Conservation (phyloP, 2,329 filamentous ascomycete genomes). For the Phaeomoniella chlamydospora region DNA sequence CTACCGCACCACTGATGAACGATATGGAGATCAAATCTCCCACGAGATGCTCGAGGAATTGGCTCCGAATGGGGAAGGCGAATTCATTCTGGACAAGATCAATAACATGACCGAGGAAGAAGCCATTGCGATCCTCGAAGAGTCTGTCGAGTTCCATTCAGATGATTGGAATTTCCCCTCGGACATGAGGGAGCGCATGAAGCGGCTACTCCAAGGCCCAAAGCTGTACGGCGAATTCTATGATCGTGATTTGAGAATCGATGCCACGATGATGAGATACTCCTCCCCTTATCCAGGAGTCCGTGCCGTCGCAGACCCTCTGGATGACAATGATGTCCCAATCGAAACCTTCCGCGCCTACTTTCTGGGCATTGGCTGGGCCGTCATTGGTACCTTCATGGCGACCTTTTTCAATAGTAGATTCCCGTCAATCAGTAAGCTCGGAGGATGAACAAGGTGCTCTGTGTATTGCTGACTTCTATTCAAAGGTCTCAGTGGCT, state of each 20-base stretch:
- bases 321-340: constrained; percentile 14
- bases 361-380: constrained; percentile 29
- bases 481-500: constrained; percentile 39
- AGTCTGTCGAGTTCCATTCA: background rate
- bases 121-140: background rate
- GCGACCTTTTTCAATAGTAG: constrained; percentile 32
- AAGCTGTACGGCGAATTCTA: background rate
- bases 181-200: background rate
- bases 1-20: background rate
- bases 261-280: constrained; percentile 6
- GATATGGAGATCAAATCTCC: background rate
- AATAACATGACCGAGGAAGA: background rate
- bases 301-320: constrained; percentile 16
- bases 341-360: constrained; percentile 22
- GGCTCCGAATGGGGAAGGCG: background rate
- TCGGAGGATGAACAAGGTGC: constrained; percentile 24
- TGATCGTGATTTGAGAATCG: background rate
- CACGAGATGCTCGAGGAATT: background rate
- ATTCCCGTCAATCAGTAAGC: constrained; percentile 43
- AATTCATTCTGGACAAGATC: background rate
- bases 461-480: constrained; percentile 16
- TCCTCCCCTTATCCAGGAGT: constrained; percentile 10
- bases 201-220: background rate
- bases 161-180: background rate
- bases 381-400: constrained; percentile 30